Conservation (phyloP, 116 monocot species). For the Thalassia testudinum region DNA sequence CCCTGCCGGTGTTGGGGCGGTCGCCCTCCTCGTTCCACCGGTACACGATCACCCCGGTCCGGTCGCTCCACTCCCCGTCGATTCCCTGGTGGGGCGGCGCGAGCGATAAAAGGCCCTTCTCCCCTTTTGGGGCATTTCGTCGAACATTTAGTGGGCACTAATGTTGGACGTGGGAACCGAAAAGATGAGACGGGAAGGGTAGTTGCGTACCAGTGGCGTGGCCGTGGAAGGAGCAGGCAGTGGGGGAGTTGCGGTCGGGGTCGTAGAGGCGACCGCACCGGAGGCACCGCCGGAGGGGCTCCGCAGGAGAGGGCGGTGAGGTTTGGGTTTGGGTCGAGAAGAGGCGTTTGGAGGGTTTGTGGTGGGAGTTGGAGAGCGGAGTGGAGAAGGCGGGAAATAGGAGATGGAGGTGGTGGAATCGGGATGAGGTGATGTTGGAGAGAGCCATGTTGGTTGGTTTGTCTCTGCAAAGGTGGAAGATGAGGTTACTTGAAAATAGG, state of each 20-base stretch:
- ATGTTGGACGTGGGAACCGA: background rate
- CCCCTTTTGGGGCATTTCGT: constrained; percentile 18
- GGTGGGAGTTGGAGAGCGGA: too few species aligned
- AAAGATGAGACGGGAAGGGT: background rate
- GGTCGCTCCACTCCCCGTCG: constrained; percentile 65
- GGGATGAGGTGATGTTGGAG: too few species aligned
- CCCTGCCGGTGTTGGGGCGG: constrained; percentile 43
- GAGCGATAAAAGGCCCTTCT: constrained; percentile 35
- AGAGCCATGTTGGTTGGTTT: too few species aligned
- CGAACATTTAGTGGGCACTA: background rate
- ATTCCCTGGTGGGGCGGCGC: constrained; percentile 64
- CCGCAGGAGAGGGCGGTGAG: too few species aligned
- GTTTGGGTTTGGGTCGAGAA: too few species aligned
- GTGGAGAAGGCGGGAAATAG: too few species aligned
- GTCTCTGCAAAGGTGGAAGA: too few species aligned
- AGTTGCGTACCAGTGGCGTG: constrained; percentile 28
- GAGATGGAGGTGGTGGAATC: too few species aligned
- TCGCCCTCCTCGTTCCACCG: constrained; percentile 42
- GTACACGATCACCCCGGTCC: constrained; percentile 54
- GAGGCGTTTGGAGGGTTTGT: too few species aligned
- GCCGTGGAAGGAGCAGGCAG: constrained; percentile 62
- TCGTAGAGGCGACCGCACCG: constrained; percentile 37
- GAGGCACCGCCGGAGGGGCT: constrained; percentile 15
- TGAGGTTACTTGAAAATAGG: too few species aligned
- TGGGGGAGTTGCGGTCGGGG: constrained; percentile 36